phyloP scores from a whole-genome alignment of 2,329 filamentous ascomycete species.

The Aspergillus costaricaensis region DNA sequence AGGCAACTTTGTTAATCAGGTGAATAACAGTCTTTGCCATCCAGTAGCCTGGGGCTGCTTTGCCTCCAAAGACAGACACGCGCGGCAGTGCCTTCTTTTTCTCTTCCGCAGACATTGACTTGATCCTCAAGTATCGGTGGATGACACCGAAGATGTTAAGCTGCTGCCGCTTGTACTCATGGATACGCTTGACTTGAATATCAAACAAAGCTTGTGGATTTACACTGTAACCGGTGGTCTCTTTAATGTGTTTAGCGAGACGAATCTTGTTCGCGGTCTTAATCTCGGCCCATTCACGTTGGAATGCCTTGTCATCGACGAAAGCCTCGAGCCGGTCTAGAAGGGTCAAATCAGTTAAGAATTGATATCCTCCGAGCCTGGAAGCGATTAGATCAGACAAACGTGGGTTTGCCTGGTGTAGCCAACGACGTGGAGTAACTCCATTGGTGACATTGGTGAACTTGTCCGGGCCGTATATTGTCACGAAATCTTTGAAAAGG shows the following conservation, averaged over 20 bases:
- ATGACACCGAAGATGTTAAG: constrained; percentile 99
- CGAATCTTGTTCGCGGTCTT: constrained; percentile 95
- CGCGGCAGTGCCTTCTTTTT: constrained; percentile 83
- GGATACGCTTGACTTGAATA: constrained; percentile 97
- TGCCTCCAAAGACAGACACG: constrained; percentile 95
- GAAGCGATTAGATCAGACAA: constrained; percentile 89
- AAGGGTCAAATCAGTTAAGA: constrained; percentile 85
- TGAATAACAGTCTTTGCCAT: constrained; percentile 99
- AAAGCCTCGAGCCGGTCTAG: constrained; percentile 84
- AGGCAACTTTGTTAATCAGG: constrained; percentile 86
- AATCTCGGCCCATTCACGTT: constrained; percentile 93
- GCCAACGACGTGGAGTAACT: constrained; percentile 92
- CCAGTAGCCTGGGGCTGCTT: constrained; percentile 98
- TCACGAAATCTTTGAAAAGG: constrained; percentile 99
- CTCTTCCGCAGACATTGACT: constrained; percentile 78
- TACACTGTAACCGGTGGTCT: constrained; percentile 74
- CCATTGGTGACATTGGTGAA: constrained; percentile 99
- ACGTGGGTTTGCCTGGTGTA: constrained; percentile 94
- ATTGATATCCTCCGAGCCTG: constrained; percentile 80
- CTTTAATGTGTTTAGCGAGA: constrained; percentile 87
- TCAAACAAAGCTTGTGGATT: constrained; percentile 90
- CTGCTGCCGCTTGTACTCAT: constrained; percentile 99
- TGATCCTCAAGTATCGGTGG: constrained; percentile 86
- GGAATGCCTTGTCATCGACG: constrained; percentile 84
- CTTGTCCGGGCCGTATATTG: constrained; percentile 92